Evolutionary conservation across 2,329 filamentous ascomycete species (phyloP), one percentile per base, ranked within the genome.

Genomic region (Madurella mycetomatis): DNA sequence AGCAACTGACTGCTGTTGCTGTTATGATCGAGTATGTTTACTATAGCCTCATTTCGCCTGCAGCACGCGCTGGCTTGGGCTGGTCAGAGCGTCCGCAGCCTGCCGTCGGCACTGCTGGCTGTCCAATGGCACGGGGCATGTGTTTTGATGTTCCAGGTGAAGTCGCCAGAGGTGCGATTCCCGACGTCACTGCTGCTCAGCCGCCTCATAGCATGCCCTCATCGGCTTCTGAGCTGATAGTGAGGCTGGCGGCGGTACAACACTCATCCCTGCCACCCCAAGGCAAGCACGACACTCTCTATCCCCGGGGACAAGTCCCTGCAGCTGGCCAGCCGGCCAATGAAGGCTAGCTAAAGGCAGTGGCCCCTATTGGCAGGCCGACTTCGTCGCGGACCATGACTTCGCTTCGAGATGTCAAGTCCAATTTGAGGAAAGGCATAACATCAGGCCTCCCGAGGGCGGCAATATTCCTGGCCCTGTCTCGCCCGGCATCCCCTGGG

Each of bases 21-120:
- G 44, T 25, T 55, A 46, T 54, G 56, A 56, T 47, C 15, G 53
- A 49, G 15, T 9, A 5, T 49, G 41, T 56, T 47, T 60, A 16
- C 30, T 60, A 60, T 60, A 55, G 49, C 51, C 52, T 62, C 54
- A 62, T 61, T 49, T 58, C 57, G 58, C 52, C 37, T 52, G 31
- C 42, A 32, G 25, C 44, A 49, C 47, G 50, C 48, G 41, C 34
- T 53, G 46, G 9, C 51, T 47, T 25, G 30, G 53, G 19, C 41
- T 32, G 46, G 32, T 17, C 19, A 40, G 31, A 42, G 11, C 30
- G 16, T 25, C 25, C 25, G 47, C 40, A 34, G 16, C 39, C 40
- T 34, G 39, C n/a, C 39, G n/a, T 42, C 9, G 34, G 19, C n/a
- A 19, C 19, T 30, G 25, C 25, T 25, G 25, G 25, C 7, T 25